Evolutionary conservation across 345 rosid genomes (phyloP), one percentile per base, ranked within the genome.

Genomic region (Hibiscus mutabilis): DNA sequence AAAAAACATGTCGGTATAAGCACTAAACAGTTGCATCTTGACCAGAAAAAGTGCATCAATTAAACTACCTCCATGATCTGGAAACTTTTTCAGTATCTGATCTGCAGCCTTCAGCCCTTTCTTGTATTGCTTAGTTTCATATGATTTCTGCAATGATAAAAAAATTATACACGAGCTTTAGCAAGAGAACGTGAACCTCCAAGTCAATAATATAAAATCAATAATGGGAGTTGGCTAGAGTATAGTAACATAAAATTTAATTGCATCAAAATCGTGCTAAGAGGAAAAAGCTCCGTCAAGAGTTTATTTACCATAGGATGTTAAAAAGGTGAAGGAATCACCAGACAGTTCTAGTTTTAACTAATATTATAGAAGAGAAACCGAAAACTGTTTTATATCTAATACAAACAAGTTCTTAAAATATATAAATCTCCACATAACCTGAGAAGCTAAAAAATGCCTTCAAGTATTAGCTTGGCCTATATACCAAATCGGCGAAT

Each of bases 41-140:
- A 49, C 16, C 15, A 56, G 44, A 53, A 62, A 12, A n/a, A 0
- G 6, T 46, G 55, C 59, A 72, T 37, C 53, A 61, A 66, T 31
- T 59, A 31, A 72, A 77, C 74, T 82, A 96, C 99, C 99, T 68
- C 99, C 99, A 92, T 96, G 99, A 66, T 89, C 89, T n/a, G 99
- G 99, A 88, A 91, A 92, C 85, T 92, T 96, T 80, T 88, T 92
- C 80, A 92, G 78, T 60, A 96, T 96, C 61, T 97, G 78, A 86
- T 96, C 99, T 35, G 99, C 99, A n/a, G 99, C 95, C 87, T 91
- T 96, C 78, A 96, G 74, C 40, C 98, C 99, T 83, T 91, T 96
- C 89, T 96, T 96, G 79, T 96, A 96, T 82, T 92, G 98, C 71
- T 96, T 96, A 29, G 93, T 91, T 81, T 96, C 99, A 81, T 92